phyloP scores from a whole-genome alignment of 768 basidiomycete species.

The Tulasnella sp. region DNA sequence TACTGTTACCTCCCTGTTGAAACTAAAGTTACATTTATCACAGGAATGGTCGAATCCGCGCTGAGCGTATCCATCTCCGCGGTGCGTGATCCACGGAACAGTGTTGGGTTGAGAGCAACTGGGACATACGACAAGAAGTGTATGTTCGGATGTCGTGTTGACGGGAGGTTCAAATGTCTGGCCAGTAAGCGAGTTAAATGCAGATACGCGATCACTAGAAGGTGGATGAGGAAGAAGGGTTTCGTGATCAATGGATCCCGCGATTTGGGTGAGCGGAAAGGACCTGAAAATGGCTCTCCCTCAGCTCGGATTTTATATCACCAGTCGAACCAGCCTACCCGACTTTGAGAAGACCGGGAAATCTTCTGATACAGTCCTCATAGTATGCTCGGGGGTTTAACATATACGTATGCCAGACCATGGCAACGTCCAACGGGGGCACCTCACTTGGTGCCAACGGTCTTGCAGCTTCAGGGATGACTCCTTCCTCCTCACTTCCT shows the following conservation, averaged over 20 bases:
- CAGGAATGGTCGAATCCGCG: conserved; percentile 23
- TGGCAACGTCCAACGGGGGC: conserved; percentile 38
- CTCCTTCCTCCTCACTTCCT: neutral
- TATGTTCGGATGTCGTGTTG: neutral
- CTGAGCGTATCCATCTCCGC: conserved; percentile 36
- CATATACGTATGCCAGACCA: conserved; percentile 37
- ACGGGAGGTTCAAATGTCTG: conserved; percentile 32
- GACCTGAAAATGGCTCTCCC: neutral
- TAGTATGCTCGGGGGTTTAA: conserved; percentile 38
- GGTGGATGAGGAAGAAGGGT: conserved; percentile 17
- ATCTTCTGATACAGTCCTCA: conserved; percentile 34
- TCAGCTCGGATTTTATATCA: neutral
- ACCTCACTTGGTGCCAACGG: neutral
- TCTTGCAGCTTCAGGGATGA: neutral
- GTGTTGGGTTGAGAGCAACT: neutral
- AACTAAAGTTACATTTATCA: neutral
- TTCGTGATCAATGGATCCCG: conserved; percentile 27
- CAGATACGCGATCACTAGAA: neutral
- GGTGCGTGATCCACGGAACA: conserved; percentile 35
- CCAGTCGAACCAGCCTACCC: neutral
- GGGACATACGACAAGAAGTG: conserved; percentile 20
- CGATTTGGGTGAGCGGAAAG: conserved; percentile 32
- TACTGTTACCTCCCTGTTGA: conserved; percentile 31
- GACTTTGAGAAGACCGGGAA: neutral
- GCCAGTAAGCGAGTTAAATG: conserved; percentile 18